These are phyloP conservation scores for Spathaspora arborariae DNA, from an alignment of 805 yeast genomes.

Conservation along the genomic window DNA sequence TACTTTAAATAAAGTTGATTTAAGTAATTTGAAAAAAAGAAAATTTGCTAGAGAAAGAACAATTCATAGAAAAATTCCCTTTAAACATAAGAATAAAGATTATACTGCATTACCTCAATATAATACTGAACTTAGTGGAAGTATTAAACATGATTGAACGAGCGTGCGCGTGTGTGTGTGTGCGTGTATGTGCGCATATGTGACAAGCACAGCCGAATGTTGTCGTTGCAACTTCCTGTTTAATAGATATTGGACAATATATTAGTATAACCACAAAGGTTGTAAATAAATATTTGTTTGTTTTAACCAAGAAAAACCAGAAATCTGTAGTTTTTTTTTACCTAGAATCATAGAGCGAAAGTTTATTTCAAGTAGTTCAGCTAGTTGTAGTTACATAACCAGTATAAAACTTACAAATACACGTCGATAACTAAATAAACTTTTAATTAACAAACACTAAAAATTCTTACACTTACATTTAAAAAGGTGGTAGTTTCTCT, in stretches of 20 bases:
- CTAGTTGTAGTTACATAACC: too few species aligned
- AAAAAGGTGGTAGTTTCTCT: too few species aligned
- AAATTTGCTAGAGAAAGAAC: constrained; percentile 25
- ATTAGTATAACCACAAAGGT: not conserved
- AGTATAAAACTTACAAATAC: too few species aligned
- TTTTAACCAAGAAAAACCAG: not conserved
- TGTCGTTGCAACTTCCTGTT: too few species aligned
- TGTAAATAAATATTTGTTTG: not conserved
- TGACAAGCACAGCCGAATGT: too few species aligned
- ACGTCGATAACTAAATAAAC: too few species aligned
- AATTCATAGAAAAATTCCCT: constrained; percentile 27
- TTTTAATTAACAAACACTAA: too few species aligned
- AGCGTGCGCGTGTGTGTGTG: not conserved
- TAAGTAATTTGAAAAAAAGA: constrained; percentile 33
- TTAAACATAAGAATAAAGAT: constrained; percentile 16
- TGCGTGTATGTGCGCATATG: too few species aligned
- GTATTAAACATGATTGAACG: constrained; percentile 7
- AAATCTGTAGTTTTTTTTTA: not conserved
- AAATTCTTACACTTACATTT: too few species aligned
- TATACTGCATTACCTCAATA: constrained; percentile 34
- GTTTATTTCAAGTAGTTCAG: too few species aligned
- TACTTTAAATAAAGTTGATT: constrained; percentile 49
- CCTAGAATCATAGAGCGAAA: too few species aligned
- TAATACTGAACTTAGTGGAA: constrained; percentile 14
- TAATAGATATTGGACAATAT: too few species aligned